Conservation (phyloP, 257 asterid species). For the Rauvolfia tetraphylla region DNA sequence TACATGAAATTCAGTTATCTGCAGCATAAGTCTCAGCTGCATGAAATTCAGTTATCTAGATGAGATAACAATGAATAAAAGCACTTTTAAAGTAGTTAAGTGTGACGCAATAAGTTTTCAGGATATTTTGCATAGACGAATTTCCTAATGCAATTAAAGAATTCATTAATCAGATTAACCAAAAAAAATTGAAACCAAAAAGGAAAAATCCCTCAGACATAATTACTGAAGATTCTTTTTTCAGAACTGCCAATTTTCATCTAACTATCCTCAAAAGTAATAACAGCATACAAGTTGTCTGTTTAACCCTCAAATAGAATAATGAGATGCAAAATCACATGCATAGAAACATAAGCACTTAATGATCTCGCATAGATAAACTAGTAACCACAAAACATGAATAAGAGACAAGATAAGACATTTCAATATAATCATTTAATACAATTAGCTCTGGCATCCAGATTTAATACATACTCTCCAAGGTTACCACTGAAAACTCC, state of each 20-base stretch:
- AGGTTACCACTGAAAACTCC: constrained; percentile 88
- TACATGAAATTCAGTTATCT: neutral
- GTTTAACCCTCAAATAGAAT: neutral
- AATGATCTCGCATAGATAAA: constrained; percentile 1
- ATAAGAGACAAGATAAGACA: neutral
- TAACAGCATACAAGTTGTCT: neutral
- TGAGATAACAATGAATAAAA: neutral
- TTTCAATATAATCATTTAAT: neutral
- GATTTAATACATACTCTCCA: constrained; percentile 78
- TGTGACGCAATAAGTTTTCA: neutral
- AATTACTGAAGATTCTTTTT: neutral
- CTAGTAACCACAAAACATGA: neutral
- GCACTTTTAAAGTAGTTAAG: neutral
- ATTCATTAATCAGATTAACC: neutral
- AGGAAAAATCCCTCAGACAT: neutral
- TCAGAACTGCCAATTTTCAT: neutral
- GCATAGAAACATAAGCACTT: neutral
- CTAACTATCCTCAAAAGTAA: neutral
- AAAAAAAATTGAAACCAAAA: neutral
- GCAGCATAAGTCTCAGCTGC: no score
- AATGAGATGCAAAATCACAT: neutral
- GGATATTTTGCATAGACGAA: neutral
- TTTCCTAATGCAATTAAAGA: neutral
- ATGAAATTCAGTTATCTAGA: no score
- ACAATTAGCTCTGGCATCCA: constrained; percentile 3